phyloP scores from a whole-genome alignment of 208 protist species.

The Leishmania lainsoni region DNA sequence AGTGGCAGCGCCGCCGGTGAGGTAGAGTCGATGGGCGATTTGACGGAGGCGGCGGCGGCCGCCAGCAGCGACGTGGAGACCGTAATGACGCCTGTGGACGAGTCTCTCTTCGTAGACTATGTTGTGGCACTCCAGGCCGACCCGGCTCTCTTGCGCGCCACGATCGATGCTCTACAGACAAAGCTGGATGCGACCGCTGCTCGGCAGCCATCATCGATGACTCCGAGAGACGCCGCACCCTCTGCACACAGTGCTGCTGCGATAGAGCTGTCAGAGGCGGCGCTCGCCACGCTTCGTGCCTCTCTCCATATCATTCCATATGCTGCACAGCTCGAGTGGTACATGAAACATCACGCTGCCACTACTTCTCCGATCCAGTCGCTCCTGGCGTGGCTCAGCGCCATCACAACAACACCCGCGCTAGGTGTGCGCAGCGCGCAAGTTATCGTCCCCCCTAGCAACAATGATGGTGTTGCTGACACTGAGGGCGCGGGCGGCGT shows the following conservation, averaged over 20 bases:
- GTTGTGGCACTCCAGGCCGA: slow-evolving; percentile 54
- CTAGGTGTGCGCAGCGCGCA: slow-evolving; percentile 40
- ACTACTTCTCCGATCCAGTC: slow-evolving; percentile 23
- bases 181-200: slow-evolving; percentile 6
- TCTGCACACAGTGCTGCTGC: not conserved
- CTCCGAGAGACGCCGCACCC: not conserved
- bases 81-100: slow-evolving; percentile 61
- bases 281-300: slow-evolving; percentile 10
- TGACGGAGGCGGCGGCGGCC: slow-evolving; percentile 10
- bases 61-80: slow-evolving; percentile 32
- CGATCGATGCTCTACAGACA: slow-evolving; percentile 32
- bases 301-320: slow-evolving; percentile 12
- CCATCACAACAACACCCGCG: slow-evolving; percentile 49
- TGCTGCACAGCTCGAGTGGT: slow-evolving; percentile 28
- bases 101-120: slow-evolving; percentile 68
- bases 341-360: slow-evolving; percentile 24
- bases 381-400: slow-evolving; percentile 70
- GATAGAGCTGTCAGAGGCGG: not conserved
- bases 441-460: slow-evolving; percentile 19
- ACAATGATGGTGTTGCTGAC: not conserved
- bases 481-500: not conserved
- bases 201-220: not conserved
- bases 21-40: not conserved
- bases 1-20: slow-evolving; percentile 3
- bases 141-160: slow-evolving; percentile 42